Base-by-base conservation (phyloP, 2,329 filamentous ascomycete species). In the Neofusicoccum kwambonambiense region DNA sequence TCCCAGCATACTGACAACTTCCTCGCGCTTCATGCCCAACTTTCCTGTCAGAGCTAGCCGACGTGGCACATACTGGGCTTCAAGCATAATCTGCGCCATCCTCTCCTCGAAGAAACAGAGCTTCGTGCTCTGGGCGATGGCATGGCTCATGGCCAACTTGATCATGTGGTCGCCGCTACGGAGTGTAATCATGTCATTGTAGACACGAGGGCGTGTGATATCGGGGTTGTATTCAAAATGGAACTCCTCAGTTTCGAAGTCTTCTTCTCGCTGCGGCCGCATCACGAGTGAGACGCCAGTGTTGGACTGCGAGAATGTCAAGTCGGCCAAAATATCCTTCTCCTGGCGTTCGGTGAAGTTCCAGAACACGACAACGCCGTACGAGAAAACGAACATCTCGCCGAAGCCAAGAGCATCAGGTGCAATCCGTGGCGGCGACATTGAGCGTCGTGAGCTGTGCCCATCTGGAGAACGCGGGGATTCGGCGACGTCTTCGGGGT, bases 101-200 rank as follows among this genome's bases (percentile, higher is more conserved):
- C 91, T 87, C 78, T 97, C 95, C 77, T 99, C 95, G 72, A 99
- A 99, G 76, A 95, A 92, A 74, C 90, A 95, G 45, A 99, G 82
- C 77, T 97, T 98, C 0, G 95, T 99, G 77, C 93, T 97, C 78
- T 99, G 95, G 0, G 93, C 93, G 70, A 99, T 97, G 42, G 93
- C 95, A 75, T 99, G 95, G 76, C 91, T 96, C 81, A 99, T 99
- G 39, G 94, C 93, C 15, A 99, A 84, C 79, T 98, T 98, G 75
- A 98, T 96, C 94, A 99, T 98, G 79, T 99, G 95, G 79, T 99
- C 95, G 44, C 92, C 89, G 66, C 92, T 96, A 68, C 96, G 86
- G 50, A 99, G 82, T 0, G 95, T 99, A 72, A 99, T 98, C 95
- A 99, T 99, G 77, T 99, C 95, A 79, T 99, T 98, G 81, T 96